A percentile compares a stretch with the other conserved stretches of the same genome.
These are phyloP conservation scores for Trypanosomatidae sp. DNA, from an alignment of 208 protist species.

Conservation along the genomic window DNA sequence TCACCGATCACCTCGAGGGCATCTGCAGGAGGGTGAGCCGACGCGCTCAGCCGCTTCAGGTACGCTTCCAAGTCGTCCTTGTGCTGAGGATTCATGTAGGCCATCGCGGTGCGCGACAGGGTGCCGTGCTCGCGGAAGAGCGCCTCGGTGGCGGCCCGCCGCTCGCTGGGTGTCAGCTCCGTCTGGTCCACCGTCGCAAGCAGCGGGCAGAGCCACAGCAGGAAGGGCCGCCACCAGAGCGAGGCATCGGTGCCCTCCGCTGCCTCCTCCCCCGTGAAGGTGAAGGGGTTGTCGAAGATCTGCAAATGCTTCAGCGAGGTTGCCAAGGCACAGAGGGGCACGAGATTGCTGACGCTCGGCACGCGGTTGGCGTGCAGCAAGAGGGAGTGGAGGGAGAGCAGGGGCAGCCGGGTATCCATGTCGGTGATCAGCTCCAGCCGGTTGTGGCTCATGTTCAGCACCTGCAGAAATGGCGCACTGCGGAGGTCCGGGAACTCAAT, in stretches of 20 bases:
- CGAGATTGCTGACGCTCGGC: constrained; percentile 21
- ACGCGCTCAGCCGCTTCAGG: constrained; percentile 34
- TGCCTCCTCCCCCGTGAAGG: not conserved
- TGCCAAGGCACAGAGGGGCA: constrained; percentile 67
- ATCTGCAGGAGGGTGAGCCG: constrained; percentile 15
- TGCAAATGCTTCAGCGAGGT: constrained; percentile 53
- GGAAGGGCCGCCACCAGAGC: constrained; percentile 61
- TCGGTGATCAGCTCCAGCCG: constrained; percentile 62
- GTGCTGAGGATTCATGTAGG: constrained; percentile 61
- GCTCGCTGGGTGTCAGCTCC: constrained; percentile 45
- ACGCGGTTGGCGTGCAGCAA: constrained; percentile 54
- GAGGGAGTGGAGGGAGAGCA: constrained; percentile 52
- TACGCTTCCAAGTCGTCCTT: constrained; percentile 60
- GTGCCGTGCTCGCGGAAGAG: constrained; percentile 64
- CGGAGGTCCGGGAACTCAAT: constrained; percentile 78
- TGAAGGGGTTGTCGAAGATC: constrained; percentile 67
- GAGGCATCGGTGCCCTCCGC: constrained; percentile 2
- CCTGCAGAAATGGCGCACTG: constrained; percentile 52
- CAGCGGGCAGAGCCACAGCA: constrained; percentile 70
- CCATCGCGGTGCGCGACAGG: constrained; percentile 42
- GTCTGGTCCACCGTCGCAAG: constrained; percentile 51
- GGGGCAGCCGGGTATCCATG: constrained; percentile 56
- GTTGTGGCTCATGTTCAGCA: constrained; percentile 76
- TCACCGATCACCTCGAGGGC: too few relatives aligned
- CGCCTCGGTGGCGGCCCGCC: constrained; percentile 24